Evolutionary conservation across 768 basidiomycete genomes (phyloP), one percentile per base, ranked within the genome.

Genomic region (Mycena vitilis): DNA sequence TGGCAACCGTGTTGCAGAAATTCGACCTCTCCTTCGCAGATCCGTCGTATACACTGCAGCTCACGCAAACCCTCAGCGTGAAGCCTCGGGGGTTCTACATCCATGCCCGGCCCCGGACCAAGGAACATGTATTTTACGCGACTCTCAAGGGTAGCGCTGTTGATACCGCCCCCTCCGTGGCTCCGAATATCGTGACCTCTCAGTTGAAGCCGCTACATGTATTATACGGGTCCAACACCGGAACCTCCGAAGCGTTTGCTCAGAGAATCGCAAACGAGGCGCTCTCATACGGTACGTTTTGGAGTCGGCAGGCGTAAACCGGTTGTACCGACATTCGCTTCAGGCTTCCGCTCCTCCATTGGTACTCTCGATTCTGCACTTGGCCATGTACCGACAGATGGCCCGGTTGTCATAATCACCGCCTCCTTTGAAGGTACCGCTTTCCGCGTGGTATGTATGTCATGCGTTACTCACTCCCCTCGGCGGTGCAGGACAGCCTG

Each of bases 361-460:
- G 80, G 77, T 11, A 80, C 81, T 11, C 75, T 86, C 16, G 83
- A 86, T 73, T 80, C 82, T 1, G 74, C 79, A 5, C 72, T 78
- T 1, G 78, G 71, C 0, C 73, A 78, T 36, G 57, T 85, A 0
- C 83, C 84, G 6, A 82, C 75, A 0, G 83, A 84, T 62, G 81
- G 82, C 1, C 84, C 85, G 1, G 78, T 84, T 6, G 69, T 85
- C 15, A 81, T 86, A 48, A 73, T 84, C 45, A 85, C 84, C 15
- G 84, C 85, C 5, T 83, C 83, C 6, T 87, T 84, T 66, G 85
- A 87, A 77, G 85, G 67, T 68, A 34, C n/a, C n/a, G n/a, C n/a
- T n/a, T n/a, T n/a, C n/a, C n/a, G n/a, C n/a, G n/a, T n/a, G n/a
- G n/a, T n/a, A n/a, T n/a, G n/a, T n/a, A n/a, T n/a, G n/a, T 36